Evolutionary conservation across 2,329 filamentous ascomycete species (phyloP).

Genomic region (Diaporthe ilicicola): DNA sequence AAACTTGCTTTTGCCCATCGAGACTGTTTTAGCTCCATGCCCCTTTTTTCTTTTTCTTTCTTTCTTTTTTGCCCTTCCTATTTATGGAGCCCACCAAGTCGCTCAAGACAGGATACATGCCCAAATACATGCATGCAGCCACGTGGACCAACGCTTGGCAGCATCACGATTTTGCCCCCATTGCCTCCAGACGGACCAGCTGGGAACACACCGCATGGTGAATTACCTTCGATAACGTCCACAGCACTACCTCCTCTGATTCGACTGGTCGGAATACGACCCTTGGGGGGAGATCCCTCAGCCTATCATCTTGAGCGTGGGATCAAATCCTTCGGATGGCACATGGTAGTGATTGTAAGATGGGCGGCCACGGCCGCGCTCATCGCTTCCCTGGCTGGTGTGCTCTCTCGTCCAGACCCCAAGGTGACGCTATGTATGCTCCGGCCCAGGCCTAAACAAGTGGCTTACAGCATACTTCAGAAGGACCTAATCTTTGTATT

Average conservation of each 20-base stretch:
- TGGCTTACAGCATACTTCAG: slow-evolving; percentile 15
- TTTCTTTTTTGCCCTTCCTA: not conserved
- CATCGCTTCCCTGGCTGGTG: not conserved
- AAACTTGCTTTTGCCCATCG: not conserved
- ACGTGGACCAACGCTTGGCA: slow-evolving; percentile 11
- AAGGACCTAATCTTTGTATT: slow-evolving; percentile 15
- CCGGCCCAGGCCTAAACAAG: not conserved
- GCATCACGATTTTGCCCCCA: not conserved
- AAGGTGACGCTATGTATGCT: slow-evolving; percentile 3
- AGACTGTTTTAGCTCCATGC: not conserved
- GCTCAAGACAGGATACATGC: not conserved
- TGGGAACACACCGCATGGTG: not conserved
- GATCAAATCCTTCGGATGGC: slow-evolving; percentile 14
- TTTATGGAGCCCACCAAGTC: slow-evolving; percentile 11
- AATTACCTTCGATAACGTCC: not conserved
- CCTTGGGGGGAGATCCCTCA: not conserved
- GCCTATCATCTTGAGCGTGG: slow-evolving; percentile 7
- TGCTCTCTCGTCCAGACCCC: not conserved
- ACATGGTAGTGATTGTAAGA: slow-evolving; percentile 13
- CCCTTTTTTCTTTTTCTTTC: too few relatives aligned
- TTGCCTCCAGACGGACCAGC: slow-evolving; percentile 8
- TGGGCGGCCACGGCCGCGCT: not conserved
- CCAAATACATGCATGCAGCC: not conserved
- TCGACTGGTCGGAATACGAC: slow-evolving; percentile 24
- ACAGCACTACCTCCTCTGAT: not conserved